These are phyloP conservation scores for Phyllachora maydis DNA, from an alignment of 2,329 filamentous ascomycete genomes.

Conservation along the genomic window DNA sequence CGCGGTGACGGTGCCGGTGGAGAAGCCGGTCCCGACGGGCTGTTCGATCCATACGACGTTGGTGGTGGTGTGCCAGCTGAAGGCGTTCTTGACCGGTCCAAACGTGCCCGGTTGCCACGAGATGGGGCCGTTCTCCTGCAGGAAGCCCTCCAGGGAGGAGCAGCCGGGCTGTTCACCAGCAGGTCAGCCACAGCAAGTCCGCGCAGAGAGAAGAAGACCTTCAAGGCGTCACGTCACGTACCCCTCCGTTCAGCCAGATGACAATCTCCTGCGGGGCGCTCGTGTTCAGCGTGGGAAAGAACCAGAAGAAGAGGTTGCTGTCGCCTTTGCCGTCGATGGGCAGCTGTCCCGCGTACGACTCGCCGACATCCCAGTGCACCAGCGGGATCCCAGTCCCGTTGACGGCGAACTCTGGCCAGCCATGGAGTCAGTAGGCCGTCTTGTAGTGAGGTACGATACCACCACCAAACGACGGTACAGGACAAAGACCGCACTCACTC, in stretches of 20 bases:
- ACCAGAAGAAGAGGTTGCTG: slow-evolving; percentile 42
- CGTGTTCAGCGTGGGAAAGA: slow-evolving; percentile 35
- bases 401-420: slow-evolving; percentile 32
- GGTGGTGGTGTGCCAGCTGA: slow-evolving; percentile 55
- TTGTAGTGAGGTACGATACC: neutral
- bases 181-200: too few relatives aligned
- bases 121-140: slow-evolving; percentile 64
- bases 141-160: slow-evolving; percentile 42
- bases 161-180: slow-evolving; percentile 35
- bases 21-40: slow-evolving; percentile 47
- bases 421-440: neutral
- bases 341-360: slow-evolving; percentile 42
- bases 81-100: slow-evolving; percentile 42
- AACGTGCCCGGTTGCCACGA: slow-evolving; percentile 50
- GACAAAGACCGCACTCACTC: neutral
- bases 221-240: slow-evolving; percentile 7
- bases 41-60: slow-evolving; percentile 64
- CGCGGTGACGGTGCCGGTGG: slow-evolving; percentile 41
- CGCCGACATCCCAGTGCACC: slow-evolving; percentile 46
- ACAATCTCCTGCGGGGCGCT: slow-evolving; percentile 33
- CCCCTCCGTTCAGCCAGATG: slow-evolving; percentile 38
- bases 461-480: neutral
- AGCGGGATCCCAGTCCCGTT: slow-evolving; percentile 46
- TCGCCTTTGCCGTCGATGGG: slow-evolving; percentile 28
- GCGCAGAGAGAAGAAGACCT: neutral